Evolutionary conservation across 148 eudicot genomes (phyloP), one percentile per base, ranked within the genome.

Genomic region (Spergularia bocconei): DNA sequence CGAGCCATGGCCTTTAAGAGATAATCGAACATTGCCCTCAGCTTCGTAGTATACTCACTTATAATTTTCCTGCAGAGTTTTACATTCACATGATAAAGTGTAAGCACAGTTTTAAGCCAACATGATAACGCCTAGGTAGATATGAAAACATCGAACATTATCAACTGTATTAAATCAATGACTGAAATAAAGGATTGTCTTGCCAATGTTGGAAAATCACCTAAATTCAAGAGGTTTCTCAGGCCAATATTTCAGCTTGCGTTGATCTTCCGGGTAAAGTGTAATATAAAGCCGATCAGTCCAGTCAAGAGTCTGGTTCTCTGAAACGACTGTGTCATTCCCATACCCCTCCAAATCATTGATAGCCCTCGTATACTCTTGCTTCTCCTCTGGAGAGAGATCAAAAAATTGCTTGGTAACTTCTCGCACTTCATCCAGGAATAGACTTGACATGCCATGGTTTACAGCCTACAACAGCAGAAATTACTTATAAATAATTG

Each of bases 351-450:
- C 89, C 29, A 54, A 4, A 2, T 81, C 89, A 48, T 77, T 81
- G 12, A 39, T 56, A 4, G 69, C 19, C 66, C 88, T 80, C 0
- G 84, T 67, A 33, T 69, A 84, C 67, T 77, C 86, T 20, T 61
- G 82, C 78, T 92, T 92, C 86, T 87, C 97, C 71, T 79, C 81
- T 44, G 64, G 41, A 14, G 91, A 89, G 74, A 86, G 83, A 29
- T 77, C 80, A 51, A 89, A 91, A 72, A 87, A 91, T 13, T 81
- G 72, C 78, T 79, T 87, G 59, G 80, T 79, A 61, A 86, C 72
- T 77, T 77, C 76, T 5, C 81, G 85, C 44, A 87, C 83, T 79
- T 91, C 79, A 12, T 91, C 93, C 50, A 91, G 79, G 67, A 84
- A 84, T 14, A 80, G 71, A 67, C 73, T 74, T 39, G 83, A 68